Evolutionary conservation across 371 early-diverging fungal genomes (phyloP).

Genomic region (Mortierella sp.): DNA sequence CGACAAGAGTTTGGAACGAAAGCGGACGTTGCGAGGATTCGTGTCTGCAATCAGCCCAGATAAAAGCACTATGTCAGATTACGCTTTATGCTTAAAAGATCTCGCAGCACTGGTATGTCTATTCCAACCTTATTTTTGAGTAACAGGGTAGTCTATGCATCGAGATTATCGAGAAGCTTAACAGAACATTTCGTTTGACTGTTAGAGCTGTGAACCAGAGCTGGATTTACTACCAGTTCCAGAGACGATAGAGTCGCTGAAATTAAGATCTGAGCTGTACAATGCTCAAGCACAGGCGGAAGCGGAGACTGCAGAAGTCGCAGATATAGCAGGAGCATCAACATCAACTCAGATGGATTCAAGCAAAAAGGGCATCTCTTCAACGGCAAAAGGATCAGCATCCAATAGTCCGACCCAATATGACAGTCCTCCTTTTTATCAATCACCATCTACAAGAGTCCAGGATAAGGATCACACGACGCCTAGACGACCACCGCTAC

Average conservation of each 20-base stretch:
- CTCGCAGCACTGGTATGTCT: constrained; percentile 19
- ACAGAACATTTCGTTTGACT: neutral
- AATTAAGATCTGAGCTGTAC: constrained; percentile 6
- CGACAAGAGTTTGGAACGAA: constrained; percentile 24
- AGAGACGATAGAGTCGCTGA: constrained; percentile 19
- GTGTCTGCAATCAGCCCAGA: constrained; percentile 12
- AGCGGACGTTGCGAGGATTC: constrained; percentile 15
- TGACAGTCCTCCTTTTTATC: neutral
- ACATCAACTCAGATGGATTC: neutral
- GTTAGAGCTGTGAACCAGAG: constrained; percentile 40
- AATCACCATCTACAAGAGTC: neutral
- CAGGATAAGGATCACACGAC: neutral
- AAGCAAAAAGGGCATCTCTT: neutral
- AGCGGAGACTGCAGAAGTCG: constrained; percentile 3
- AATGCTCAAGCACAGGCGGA: constrained; percentile 11
- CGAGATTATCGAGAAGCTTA: neutral
- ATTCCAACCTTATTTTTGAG: neutral
- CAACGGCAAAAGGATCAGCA: neutral
- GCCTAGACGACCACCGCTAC: neutral
- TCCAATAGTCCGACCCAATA: neutral
- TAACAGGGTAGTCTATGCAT: too few relatives aligned
- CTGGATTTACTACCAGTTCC: constrained; percentile 31
- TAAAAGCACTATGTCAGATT: constrained; percentile 11
- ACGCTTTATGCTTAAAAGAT: constrained; percentile 11
- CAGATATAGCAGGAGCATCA: neutral